Percentiles rank a stretch among this genome's conserved stretches.
Conservation (phyloP, 345 rosid species). For the Eucalyptus pauciflora region DNA sequence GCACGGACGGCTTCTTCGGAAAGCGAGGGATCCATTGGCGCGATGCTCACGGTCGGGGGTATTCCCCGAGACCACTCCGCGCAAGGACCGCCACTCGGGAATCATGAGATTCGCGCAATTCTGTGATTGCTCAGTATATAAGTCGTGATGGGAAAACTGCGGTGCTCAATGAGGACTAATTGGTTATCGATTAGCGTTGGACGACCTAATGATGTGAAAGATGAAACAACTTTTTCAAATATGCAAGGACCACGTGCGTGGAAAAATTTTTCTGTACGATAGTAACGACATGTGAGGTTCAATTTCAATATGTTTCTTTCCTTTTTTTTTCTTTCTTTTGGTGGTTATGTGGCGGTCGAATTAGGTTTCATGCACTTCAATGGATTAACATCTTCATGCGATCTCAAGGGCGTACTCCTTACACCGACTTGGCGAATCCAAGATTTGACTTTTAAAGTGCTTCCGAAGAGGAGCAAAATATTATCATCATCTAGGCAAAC, state of each 20-base stretch:
- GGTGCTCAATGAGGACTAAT: not conserved
- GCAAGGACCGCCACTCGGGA: not conserved
- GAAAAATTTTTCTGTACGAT: not conserved
- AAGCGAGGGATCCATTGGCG: not conserved
- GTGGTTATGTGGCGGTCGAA: not conserved
- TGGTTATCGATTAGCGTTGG: not conserved
- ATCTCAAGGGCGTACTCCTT: not conserved
- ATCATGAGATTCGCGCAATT: not conserved
- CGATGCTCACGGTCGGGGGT: not conserved
- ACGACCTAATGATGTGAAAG: not conserved
- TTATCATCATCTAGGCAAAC: not conserved
- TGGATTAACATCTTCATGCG: not conserved
- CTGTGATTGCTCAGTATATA: not conserved
- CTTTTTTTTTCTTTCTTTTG: fast-evolving
- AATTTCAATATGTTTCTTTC: not conserved
- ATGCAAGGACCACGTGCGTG: not conserved
- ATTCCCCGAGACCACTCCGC: not conserved
- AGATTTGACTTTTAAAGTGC: not conserved
- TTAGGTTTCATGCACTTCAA: not conserved
- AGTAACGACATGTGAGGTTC: not conserved
- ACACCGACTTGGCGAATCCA: not conserved
- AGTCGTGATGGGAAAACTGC: not conserved
- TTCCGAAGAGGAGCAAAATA: not conserved
- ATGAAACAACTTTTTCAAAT: not conserved
- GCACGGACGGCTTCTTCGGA: not conserved